Conservation (phyloP, 1,139 yeast species). For the Zygosaccharomyces sapae region DNA sequence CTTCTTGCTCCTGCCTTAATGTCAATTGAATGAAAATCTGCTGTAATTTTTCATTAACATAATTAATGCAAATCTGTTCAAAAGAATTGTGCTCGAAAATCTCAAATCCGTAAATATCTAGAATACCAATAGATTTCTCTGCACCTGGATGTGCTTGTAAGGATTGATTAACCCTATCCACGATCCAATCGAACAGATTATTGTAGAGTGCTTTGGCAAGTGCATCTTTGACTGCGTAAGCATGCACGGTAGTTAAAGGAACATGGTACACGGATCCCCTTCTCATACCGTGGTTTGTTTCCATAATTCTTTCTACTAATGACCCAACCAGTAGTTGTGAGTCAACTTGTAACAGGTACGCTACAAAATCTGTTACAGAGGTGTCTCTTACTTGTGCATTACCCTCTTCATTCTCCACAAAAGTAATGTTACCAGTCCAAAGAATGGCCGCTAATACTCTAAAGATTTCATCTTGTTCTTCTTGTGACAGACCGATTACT, state of each 20-base stretch:
- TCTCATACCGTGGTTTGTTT: constrained; percentile 81
- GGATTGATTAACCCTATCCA: constrained; percentile 83
- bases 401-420: constrained; percentile 81
- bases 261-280: constrained; percentile 94
- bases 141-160: constrained; percentile 49
- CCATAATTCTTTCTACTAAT: constrained; percentile 75
- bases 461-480: constrained; percentile 88
- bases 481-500: constrained; percentile 73
- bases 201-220: constrained; percentile 92
- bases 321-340: constrained; percentile 63
- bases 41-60: constrained; percentile 94
- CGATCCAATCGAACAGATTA: constrained; percentile 95
- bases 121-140: constrained; percentile 80
- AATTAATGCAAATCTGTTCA: constrained; percentile 95
- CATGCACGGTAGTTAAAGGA: constrained; percentile 88
- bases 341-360: constrained; percentile 82
- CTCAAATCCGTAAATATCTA: constrained; percentile 98
- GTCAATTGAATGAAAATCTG: constrained; percentile 96
- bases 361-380: constrained; percentile 89
- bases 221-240: constrained; percentile 91
- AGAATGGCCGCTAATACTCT: constrained; percentile 77
- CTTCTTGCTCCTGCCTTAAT: constrained; percentile 94
- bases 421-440: constrained; percentile 93
- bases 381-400: constrained; percentile 77
- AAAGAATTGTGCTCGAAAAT: constrained; percentile 95